phyloP scores from a whole-genome alignment of 371 early-diverging fungal genomes.

The Mycotypha africana region DNA sequence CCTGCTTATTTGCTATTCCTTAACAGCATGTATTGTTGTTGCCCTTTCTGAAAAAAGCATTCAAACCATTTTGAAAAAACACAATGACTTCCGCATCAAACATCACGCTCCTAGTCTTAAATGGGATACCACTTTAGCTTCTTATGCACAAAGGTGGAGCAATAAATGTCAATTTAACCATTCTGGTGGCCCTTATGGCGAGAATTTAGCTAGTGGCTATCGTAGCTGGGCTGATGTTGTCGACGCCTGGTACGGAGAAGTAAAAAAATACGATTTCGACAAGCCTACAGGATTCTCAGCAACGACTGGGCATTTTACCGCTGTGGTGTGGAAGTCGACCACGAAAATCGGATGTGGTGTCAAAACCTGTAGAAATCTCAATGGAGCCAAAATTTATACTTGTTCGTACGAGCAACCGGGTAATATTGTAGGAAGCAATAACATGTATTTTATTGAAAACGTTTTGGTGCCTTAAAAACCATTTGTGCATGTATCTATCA shows the following conservation, averaged over 20 bases:
- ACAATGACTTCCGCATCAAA: slow-evolving; percentile 40
- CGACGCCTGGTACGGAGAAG: slow-evolving; percentile 40
- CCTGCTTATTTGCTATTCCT: too few relatives aligned
- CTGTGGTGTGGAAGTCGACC: slow-evolving; percentile 48
- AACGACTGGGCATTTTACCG: slow-evolving; percentile 48
- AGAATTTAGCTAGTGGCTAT: slow-evolving; percentile 37
- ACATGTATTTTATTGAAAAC: slow-evolving; percentile 29
- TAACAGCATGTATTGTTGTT: too few relatives aligned
- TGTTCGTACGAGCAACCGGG: slow-evolving; percentile 45
- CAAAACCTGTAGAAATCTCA: slow-evolving; percentile 26
- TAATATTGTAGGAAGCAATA: slow-evolving; percentile 31
- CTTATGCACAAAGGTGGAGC: slow-evolving; percentile 45
- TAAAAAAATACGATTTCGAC: slow-evolving; percentile 28
- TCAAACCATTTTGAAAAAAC: slow-evolving; percentile 21
- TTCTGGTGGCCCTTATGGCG: slow-evolving; percentile 28
- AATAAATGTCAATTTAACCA: slow-evolving; percentile 38
- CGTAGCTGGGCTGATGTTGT: slow-evolving; percentile 16
- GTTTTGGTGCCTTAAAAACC: slow-evolving; percentile 27
- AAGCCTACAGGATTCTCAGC: slow-evolving; percentile 20
- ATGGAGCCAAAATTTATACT: slow-evolving; percentile 30
- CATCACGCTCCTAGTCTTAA: slow-evolving; percentile 40
- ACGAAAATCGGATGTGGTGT: slow-evolving; percentile 49
- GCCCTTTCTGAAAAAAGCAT: too few relatives aligned
- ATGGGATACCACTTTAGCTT: slow-evolving; percentile 38
- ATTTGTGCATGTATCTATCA: too few relatives aligned